Evolutionary conservation across 176 grass and related monocot species (phyloP).

Genomic region (Juncus inflexus): DNA sequence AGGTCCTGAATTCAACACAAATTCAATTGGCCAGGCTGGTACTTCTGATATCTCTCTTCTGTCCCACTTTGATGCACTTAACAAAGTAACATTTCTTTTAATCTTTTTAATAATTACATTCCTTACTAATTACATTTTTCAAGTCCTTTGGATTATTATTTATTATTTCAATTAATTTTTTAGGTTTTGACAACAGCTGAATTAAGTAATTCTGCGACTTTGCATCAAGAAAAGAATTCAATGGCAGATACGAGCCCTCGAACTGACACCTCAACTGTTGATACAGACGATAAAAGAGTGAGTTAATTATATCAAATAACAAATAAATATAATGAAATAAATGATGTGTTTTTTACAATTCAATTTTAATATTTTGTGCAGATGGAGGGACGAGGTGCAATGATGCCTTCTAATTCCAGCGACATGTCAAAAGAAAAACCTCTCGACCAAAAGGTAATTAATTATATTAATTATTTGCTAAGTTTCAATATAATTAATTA

Average conservation of each 20-base stretch:
- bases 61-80: constrained; percentile 25
- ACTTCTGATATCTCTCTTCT: constrained; percentile 26
- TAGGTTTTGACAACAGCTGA: constrained; percentile 26
- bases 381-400: constrained; percentile 54
- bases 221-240: constrained; percentile 26
- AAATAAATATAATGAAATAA: constrained; percentile 6
- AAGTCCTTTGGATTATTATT: neutral
- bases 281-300: constrained; percentile 52
- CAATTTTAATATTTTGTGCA: constrained; percentile 28
- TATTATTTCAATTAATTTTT: neutral
- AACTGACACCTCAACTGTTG: constrained; percentile 93
- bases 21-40: constrained; percentile 24
- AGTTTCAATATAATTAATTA: neutral
- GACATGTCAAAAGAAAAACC: constrained; percentile 87
- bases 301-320: constrained; percentile 6
- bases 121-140: no score
- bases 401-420: constrained; percentile 69
- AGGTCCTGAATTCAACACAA: constrained; percentile 23
- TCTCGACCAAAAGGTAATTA: constrained; percentile 69
- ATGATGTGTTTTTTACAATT: constrained; percentile 6
- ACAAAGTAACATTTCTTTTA: constrained; percentile 15
- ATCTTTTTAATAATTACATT: no score
- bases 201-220: constrained; percentile 11
- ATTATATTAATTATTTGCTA: constrained; percentile 22
- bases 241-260: constrained; percentile 94